These are phyloP conservation scores for Apostasia ramifera DNA, from an alignment of 106 monocot genomes.

Conservation along the genomic window DNA sequence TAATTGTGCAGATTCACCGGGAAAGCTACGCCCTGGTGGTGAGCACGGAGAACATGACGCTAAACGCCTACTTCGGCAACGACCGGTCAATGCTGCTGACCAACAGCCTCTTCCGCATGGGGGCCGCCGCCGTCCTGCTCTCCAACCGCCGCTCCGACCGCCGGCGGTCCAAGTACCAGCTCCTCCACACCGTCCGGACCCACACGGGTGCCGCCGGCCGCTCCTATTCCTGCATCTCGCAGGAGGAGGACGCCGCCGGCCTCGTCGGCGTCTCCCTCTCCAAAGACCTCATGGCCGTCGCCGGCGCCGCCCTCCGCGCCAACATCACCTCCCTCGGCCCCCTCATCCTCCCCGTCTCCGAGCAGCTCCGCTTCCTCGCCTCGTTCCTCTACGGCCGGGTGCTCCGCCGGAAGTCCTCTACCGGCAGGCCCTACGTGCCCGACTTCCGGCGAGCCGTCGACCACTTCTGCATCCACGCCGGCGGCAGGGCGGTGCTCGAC, in stretches of 20 bases:
- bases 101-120: conserved; percentile 19
- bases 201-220: conserved; percentile 6
- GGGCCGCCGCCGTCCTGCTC: conserved; percentile 13
- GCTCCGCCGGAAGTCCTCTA: background rate
- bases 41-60: conserved; percentile 14
- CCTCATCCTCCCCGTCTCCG: conserved; percentile 13
- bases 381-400: background rate
- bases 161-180: conserved; percentile 13
- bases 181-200: conserved; percentile 6
- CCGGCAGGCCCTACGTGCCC: background rate
- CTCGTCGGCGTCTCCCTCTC: conserved; percentile 7
- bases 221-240: conserved; percentile 9
- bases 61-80: conserved; percentile 16
- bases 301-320: conserved; percentile 5
- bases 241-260: conserved; percentile 2
- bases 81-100: conserved; percentile 12
- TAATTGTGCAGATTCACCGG: conserved; percentile 1
- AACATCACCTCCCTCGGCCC: conserved; percentile 10
- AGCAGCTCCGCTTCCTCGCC: conserved; percentile 9
- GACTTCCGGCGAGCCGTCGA: conserved; percentile 37
- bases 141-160: conserved; percentile 9
- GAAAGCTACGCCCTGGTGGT: conserved; percentile 9
- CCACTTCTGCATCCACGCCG: conserved; percentile 90
- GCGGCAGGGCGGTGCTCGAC: conserved; percentile 74
- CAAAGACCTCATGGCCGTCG: conserved; percentile 12